Conservation (phyloP, 2,329 filamentous ascomycete species). For the Simplicillium aogashimaense region DNA sequence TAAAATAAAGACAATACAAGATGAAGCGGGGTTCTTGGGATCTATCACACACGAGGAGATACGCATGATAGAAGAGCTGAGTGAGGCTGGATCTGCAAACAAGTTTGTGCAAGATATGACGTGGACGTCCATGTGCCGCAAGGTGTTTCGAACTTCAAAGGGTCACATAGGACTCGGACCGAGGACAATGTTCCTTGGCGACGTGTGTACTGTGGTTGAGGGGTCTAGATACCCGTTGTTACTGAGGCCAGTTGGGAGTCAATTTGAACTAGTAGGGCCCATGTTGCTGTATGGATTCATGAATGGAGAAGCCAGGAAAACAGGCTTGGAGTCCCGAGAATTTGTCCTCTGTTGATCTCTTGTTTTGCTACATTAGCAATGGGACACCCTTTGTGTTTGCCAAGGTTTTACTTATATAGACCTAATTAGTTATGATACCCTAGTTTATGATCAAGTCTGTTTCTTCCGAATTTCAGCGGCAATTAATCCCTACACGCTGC, state of each 20-base stretch:
- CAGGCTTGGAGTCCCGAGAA: too few relatives aligned
- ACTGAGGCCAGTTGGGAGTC: background rate
- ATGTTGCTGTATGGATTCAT: slow-evolving; percentile 5
- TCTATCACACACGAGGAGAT: slow-evolving; percentile 1
- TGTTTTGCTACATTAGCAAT: too few relatives aligned
- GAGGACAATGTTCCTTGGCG: background rate
- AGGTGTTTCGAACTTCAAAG: slow-evolving; percentile 1
- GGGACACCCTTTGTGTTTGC: too few relatives aligned
- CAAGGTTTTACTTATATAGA: too few relatives aligned
- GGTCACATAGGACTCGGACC: slow-evolving; percentile 5
- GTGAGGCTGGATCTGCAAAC: background rate
- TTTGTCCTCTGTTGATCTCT: too few relatives aligned
- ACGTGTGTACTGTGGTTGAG: slow-evolving; percentile 1
- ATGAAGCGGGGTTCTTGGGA: background rate
- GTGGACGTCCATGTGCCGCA: slow-evolving; percentile 7
- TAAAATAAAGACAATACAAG: background rate
- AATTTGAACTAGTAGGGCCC: slow-evolving; percentile 3
- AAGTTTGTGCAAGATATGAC: slow-evolving; percentile 7
- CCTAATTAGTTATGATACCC: too few relatives aligned
- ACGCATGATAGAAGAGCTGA: background rate
- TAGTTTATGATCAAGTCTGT: too few relatives aligned
- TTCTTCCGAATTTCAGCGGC: too few relatives aligned
- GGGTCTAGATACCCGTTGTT: slow-evolving; percentile 3
- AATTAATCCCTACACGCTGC: too few relatives aligned
- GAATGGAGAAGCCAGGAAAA: background rate